These are phyloP conservation scores for Euclidium syriacum DNA, from an alignment of 345 rosid genomes.

Conservation along the genomic window DNA sequence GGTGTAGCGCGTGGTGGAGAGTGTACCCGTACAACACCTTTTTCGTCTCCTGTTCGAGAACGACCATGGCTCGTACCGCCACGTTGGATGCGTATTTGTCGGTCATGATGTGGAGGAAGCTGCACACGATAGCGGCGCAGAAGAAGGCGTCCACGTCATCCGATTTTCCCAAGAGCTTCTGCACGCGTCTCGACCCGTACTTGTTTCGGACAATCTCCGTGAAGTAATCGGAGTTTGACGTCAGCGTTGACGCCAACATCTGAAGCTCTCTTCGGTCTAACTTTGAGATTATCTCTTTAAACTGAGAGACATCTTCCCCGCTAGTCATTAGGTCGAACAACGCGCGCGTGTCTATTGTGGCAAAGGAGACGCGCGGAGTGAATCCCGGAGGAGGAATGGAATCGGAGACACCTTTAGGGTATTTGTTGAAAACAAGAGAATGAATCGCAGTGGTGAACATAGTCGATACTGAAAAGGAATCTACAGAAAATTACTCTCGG, in stretches of 20 bases:
- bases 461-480: no score
- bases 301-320: not conserved
- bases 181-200: not conserved
- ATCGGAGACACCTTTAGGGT: no score
- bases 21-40: not conserved
- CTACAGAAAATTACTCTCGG: no score
- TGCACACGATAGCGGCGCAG: not conserved
- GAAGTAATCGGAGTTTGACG: not conserved
- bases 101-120: not conserved
- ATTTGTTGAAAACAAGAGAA: no score
- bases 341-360: no score
- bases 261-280: not conserved
- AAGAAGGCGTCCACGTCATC: not conserved
- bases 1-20: not conserved
- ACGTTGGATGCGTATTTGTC: not conserved
- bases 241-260: not conserved
- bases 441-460: no score
- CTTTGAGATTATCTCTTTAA: not conserved
- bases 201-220: not conserved
- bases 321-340: not conserved
- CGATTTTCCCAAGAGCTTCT: not conserved
- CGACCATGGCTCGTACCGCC: not conserved
- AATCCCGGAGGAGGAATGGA: no score
- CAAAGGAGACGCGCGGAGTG: no score
- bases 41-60: not conserved